Percentiles rank a stretch among this genome's conserved stretches.
Evolutionary conservation across 2,329 filamentous ascomycete species (phyloP).

Genomic region (Botrytis hyacinthi): DNA sequence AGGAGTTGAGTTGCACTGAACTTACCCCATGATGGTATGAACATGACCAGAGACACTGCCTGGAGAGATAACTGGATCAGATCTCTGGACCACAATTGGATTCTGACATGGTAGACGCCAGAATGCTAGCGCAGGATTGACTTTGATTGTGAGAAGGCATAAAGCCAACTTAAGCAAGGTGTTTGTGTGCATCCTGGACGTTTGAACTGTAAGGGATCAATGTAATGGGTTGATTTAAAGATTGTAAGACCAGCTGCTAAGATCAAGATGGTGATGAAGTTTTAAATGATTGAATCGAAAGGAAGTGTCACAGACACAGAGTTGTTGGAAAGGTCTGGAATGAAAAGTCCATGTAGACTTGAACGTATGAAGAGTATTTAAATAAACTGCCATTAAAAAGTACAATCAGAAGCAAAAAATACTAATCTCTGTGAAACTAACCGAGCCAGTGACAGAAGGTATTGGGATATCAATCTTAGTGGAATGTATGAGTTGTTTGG

Average conservation of each 20-base stretch:
- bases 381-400: neutral
- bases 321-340: neutral
- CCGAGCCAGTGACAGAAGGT: neutral
- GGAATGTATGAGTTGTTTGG: neutral
- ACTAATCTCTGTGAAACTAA: neutral
- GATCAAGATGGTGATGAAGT: neutral
- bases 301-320: constrained; percentile 1
- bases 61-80: constrained; percentile 59
- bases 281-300: neutral
- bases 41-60: constrained; percentile 54
- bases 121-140: constrained; percentile 42
- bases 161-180: constrained; percentile 7
- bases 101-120: constrained; percentile 45
- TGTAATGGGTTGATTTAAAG: neutral
- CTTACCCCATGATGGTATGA: constrained; percentile 60
- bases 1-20: neutral
- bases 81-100: constrained; percentile 47
- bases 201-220: neutral
- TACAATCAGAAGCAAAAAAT: neutral
- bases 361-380: neutral
- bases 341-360: neutral
- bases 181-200: neutral
- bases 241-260: constrained; percentile 4
- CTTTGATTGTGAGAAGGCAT: constrained; percentile 9
- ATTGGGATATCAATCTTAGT: neutral